These are phyloP conservation scores for Phyllosticta paracitricarpa DNA, from an alignment of 2,329 filamentous ascomycete genomes.

Conservation along the genomic window DNA sequence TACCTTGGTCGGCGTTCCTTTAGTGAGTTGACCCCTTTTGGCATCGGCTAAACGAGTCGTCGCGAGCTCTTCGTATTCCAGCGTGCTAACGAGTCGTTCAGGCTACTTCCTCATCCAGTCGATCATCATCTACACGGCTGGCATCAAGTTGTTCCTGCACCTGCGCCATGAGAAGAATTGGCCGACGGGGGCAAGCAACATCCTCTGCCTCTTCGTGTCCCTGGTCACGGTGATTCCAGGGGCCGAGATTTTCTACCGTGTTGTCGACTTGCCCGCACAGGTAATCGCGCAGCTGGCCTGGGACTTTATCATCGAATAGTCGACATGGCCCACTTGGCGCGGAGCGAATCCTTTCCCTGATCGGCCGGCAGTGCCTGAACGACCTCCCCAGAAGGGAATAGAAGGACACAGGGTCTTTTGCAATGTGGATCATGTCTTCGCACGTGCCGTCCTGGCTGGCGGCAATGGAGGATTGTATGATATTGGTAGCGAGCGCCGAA, in stretches of 20 bases:
- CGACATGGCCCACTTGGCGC: background rate
- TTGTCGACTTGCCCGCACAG: constrained; percentile 19
- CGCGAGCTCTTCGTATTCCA: background rate
- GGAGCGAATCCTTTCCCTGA: background rate
- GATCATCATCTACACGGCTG: constrained; percentile 32
- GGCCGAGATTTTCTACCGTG: constrained; percentile 22
- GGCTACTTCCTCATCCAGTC: constrained; percentile 34
- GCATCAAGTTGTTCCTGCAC: constrained; percentile 36
- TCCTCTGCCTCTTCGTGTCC: constrained; percentile 14
- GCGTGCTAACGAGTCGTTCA: constrained; percentile 13
- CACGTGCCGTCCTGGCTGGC: background rate
- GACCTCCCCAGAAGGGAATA: background rate
- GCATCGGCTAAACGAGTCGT: background rate
- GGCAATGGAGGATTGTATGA: background rate
- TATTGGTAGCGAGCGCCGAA: background rate
- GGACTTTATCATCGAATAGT: constrained; percentile 10
- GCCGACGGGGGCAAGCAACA: constrained; percentile 11
- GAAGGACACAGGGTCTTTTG: background rate
- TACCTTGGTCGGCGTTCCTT: constrained; percentile 33
- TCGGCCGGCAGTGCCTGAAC: background rate
- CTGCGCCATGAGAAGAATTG: constrained; percentile 14
- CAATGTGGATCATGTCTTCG: background rate
- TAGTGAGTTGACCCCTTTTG: constrained; percentile 26
- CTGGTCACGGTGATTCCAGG: constrained; percentile 18
- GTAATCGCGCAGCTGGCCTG: constrained; percentile 8